Conservation (phyloP, 2,329 filamentous ascomycete genomes). For the Fusarium cicatricum region DNA sequence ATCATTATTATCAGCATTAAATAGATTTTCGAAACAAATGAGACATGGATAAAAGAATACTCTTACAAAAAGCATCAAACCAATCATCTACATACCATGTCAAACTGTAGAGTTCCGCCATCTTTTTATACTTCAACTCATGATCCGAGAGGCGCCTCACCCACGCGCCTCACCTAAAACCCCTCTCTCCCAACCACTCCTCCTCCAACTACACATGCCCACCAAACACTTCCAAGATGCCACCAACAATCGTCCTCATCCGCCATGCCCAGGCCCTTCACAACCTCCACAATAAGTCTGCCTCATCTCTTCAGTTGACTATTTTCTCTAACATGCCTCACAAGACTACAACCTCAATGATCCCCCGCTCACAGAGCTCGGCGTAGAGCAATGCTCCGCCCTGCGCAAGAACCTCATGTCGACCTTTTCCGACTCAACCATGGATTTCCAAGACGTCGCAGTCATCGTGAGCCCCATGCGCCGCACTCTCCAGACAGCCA, state of each 20-base stretch:
- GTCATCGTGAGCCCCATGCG: slow-evolving; percentile 72
- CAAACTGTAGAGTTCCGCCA: no score
- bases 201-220: slow-evolving; percentile 12
- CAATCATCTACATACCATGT: no score
- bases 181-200: no score
- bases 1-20: no score
- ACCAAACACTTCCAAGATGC: slow-evolving; percentile 48
- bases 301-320: not conserved
- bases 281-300: slow-evolving; percentile 60
- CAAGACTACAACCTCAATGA: slow-evolving; percentile 60
- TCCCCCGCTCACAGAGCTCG: slow-evolving; percentile 59
- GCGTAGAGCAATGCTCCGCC: slow-evolving; percentile 56
- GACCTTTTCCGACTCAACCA: slow-evolving; percentile 47
- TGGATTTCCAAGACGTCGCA: slow-evolving; percentile 49
- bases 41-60: no score
- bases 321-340: slow-evolving; percentile 37
- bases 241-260: slow-evolving; percentile 76
- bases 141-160: slow-evolving; percentile 6
- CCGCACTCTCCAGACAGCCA: slow-evolving; percentile 71
- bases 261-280: slow-evolving; percentile 83
- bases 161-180: not conserved
- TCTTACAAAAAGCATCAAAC: no score
- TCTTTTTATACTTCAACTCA: not conserved
- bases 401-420: slow-evolving; percentile 54
- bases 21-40: no score